Conservation (phyloP, 140 eudicot genomes). For the Erigeron philadelphicus region DNA sequence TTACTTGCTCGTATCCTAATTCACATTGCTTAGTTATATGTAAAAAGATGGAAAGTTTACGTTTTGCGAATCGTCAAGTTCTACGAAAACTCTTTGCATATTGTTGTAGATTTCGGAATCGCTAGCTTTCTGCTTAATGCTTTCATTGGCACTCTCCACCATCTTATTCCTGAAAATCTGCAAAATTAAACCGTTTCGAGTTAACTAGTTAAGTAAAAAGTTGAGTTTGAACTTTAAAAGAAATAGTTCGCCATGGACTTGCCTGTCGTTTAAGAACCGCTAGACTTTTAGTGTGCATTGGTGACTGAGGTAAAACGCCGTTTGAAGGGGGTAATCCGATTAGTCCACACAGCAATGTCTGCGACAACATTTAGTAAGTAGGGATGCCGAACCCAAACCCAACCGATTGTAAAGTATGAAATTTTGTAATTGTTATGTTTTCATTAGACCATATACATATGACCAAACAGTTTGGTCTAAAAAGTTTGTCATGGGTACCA, state of each 20-base stretch:
- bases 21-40: not conserved
- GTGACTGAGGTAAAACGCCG: constrained; percentile 38
- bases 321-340: constrained; percentile 38
- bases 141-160: constrained; percentile 54
- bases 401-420: too few relatives aligned
- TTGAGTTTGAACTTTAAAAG: not conserved
- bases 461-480: not conserved
- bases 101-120: constrained; percentile 40
- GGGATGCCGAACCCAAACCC: too few relatives aligned
- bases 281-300: constrained; percentile 37
- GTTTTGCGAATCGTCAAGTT: constrained; percentile 36
- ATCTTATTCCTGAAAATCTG: constrained; percentile 50
- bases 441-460: not conserved
- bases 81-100: constrained; percentile 49
- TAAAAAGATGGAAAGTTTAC: constrained; percentile 25
- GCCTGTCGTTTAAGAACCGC: constrained; percentile 32
- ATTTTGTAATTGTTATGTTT: not conserved
- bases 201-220: not conserved
- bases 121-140: constrained; percentile 48
- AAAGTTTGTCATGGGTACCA: constrained; percentile 27
- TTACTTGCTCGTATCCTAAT: not conserved
- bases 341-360: constrained; percentile 40
- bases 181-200: not conserved
- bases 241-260: not conserved
- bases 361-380: not conserved